These are phyloP conservation scores for Ensete ventricosum DNA, from an alignment of 176 grass and related monocot species.

Conservation along the genomic window DNA sequence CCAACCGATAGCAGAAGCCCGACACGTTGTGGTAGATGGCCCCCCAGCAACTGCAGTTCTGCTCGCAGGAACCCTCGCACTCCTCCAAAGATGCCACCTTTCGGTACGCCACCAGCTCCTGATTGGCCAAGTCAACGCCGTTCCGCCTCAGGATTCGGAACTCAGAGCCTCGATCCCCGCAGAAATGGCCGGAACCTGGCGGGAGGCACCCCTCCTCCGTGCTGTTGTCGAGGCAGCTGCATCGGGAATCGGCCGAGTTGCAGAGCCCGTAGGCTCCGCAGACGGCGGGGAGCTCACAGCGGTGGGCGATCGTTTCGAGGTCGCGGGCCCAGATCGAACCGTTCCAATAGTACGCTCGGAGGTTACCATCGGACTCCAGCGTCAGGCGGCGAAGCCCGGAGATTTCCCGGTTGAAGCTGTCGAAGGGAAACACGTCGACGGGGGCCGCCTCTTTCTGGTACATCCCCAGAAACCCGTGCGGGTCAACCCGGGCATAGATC, in stretches of 20 bases:
- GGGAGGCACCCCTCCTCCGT: conserved; percentile 33
- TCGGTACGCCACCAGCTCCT: conserved; percentile 35
- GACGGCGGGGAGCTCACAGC: conserved; percentile 53
- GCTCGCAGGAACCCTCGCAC: conserved; percentile 60
- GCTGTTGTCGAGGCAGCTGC: conserved; percentile 50
- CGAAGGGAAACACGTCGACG: conserved; percentile 57
- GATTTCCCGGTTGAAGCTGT: conserved; percentile 65
- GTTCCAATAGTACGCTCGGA: conserved; percentile 79
- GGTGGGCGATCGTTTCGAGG: conserved; percentile 52
- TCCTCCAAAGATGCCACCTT: conserved; percentile 37
- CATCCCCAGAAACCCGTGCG: conserved; percentile 73
- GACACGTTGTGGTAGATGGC: conserved; percentile 73
- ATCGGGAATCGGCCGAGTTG: conserved; percentile 20
- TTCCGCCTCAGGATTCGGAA: conserved; percentile 36
- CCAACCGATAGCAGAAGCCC: conserved; percentile 61
- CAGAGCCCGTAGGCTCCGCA: conserved; percentile 69
- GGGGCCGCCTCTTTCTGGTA: conserved; percentile 56
- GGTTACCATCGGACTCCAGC: conserved; percentile 58
- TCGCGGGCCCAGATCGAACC: conserved; percentile 45
- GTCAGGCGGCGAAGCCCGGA: conserved; percentile 60
- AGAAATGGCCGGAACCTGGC: conserved; percentile 7
- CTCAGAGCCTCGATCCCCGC: conserved; percentile 16
- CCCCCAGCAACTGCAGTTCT: conserved; percentile 88
- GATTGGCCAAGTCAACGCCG: conserved; percentile 71
- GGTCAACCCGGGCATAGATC: conserved; percentile 50